Evolutionary conservation across 306 rosid species (phyloP), one percentile per base, ranked within the genome.

Genomic region (Casuarina equisetifolia): DNA sequence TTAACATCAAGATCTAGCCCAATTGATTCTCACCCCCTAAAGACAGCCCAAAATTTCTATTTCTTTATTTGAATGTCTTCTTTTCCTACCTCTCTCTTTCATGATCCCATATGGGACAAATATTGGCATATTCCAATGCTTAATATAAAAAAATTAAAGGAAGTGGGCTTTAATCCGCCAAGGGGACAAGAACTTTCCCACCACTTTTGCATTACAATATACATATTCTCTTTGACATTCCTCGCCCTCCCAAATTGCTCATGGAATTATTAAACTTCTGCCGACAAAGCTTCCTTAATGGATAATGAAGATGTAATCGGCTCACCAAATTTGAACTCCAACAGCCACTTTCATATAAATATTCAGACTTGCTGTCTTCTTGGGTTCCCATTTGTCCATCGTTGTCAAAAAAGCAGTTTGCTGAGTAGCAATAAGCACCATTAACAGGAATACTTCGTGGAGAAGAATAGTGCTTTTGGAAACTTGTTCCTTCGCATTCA

Each of bases 281-380:
- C 71, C 50, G 13, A 32, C 71, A 17, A 66, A 66, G 50, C 49
- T 48, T 50, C 39, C 25, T 20, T 52, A 85, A 69, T 49, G 42
- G 76, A 85, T 74, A 69, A 76, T 62, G 16, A 25, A 69, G 69
- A 79, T 77, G 67, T 74, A 78, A 80, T 70, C 35, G 62, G 84
- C 80, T 79, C 77, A 69, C 82, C 80, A 54, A 63, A 54, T 58
- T 79, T 82, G 80, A 84, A 76, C 64, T 52, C 79, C 20, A 63
- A 32, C 71, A 59, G 67, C 73, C 66, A 36, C 62, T 67, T 55
- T 52, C 49, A 51, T 68, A 80, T 57, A 3, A 20, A 58, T 36
- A 49, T 10, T 50, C 40, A 63, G 49, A 71, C 74, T 69, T 61
- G 10, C 19, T 40, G 3, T 38, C 40, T 40, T 17, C 45, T 64